Conservation (phyloP, 257 asterid species). For the Leonotis leonurus region DNA sequence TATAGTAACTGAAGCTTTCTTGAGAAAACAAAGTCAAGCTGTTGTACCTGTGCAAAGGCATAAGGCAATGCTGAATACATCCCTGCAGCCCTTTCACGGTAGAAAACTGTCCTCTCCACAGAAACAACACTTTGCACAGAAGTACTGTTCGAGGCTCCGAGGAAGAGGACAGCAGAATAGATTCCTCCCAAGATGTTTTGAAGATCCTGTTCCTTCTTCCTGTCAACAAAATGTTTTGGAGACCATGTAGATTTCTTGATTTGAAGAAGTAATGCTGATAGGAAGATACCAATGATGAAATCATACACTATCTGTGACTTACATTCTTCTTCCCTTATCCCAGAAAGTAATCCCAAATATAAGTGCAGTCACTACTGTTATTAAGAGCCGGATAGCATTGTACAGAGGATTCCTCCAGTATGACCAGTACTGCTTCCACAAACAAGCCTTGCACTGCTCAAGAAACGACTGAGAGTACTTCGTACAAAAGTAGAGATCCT, state of each 20-base stretch:
- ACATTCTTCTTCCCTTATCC: constrained; percentile 34
- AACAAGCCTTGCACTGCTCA: constrained; percentile 47
- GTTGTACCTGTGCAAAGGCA: constrained; percentile 38
- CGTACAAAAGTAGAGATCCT: constrained; percentile 36
- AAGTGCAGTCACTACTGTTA: constrained; percentile 33
- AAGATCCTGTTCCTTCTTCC: constrained; percentile 28
- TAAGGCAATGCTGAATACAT: constrained; percentile 36
- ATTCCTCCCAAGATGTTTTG: constrained; percentile 33
- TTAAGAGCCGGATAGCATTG: constrained; percentile 33
- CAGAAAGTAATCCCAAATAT: constrained; percentile 43
- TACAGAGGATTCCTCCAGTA: constrained; percentile 48
- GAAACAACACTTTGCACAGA: constrained; percentile 27
- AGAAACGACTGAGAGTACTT: constrained; percentile 34
- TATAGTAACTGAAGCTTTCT: background rate
- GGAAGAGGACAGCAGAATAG: constrained; percentile 31
- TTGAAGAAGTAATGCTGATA: background rate
- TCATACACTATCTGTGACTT: background rate
- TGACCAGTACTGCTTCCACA: constrained; percentile 52
- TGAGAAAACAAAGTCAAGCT: too few relatives aligned
- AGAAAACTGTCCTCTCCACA: constrained; percentile 31
- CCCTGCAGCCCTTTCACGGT: constrained; percentile 41
- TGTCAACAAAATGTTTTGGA: background rate
- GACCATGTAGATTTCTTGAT: background rate
- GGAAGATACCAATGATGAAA: background rate
- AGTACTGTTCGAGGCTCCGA: constrained; percentile 20